Base-by-base conservation (phyloP, 129 eudicot species). In the Lactuca saligna region DNA sequence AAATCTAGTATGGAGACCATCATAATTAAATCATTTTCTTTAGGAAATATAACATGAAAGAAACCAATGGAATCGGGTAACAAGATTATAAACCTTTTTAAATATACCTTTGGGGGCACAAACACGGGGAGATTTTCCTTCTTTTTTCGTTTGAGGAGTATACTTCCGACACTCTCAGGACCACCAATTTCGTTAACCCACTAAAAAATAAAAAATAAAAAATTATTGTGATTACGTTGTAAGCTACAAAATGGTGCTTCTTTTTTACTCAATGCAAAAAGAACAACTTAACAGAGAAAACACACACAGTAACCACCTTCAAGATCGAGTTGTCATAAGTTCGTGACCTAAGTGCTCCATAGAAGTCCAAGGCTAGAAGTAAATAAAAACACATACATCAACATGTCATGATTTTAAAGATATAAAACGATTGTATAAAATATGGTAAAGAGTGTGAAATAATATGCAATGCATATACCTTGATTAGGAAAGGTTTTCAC, bases 291-390 rank as follows among this genome's bases (percentile, higher is more conserved):
- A 10, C 15, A 12, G 15, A 46, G 0, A 46, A 34, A 37, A 46
- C 20, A 41, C 54, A 32, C 3, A 16, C 48, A 42, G 12, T 49
- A 37, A 42, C 59, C 76, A 88, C 98, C 98, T 93, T 68, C 49
- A 88, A 71, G 75, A 93, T 80, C 4, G 97, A 85, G 60, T 76
- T 72, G 75, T 93, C 97, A 72, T 93, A 93, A 67, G 98, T 93
- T 44, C 98, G 83, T 50, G 98, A 93, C 81, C 98, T 84, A 53
- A 93, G 82, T 69, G 98, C 98, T 71, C 98, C 98, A 75, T 89
- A 93, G 74, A 93, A 93, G 66, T 93, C 98, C 89, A 93, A 82
- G 65, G 98, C 98, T 93, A 92, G 85, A 78, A 75, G 42, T 13
- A 65, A 16, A 71, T 69, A 58, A 54, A 20, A 57, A 7, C 64